Percentiles rank a stretch among this genome's conserved stretches.
Conservation (phyloP, 768 basidiomycete species). For the Rhodotorula diobovata region DNA sequence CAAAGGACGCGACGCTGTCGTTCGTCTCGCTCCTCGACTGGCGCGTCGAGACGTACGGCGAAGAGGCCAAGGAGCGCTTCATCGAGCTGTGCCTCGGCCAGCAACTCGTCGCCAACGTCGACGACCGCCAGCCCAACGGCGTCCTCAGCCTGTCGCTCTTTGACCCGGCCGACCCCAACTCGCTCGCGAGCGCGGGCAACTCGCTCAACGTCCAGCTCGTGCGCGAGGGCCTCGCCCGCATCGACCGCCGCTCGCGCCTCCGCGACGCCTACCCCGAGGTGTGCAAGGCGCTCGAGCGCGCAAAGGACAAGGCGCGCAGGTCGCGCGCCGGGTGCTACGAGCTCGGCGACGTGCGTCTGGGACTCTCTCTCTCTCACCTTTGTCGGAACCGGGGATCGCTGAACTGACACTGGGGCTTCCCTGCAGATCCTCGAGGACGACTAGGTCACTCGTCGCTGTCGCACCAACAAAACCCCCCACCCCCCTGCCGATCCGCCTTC, state of each 20-base stretch:
- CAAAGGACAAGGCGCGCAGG: conserved; percentile 63
- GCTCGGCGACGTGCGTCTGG: conserved; percentile 30
- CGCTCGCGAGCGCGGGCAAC: conserved; percentile 63
- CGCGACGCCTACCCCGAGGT: conserved; percentile 60
- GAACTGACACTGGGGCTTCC: not conserved
- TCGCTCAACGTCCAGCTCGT: conserved; percentile 86
- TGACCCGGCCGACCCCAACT: conserved; percentile 70
- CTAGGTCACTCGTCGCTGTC: not conserved
- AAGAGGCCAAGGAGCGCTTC: conserved; percentile 82
- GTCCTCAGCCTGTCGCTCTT: conserved; percentile 84
- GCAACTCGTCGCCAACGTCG: conserved; percentile 92
- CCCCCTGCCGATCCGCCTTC: conserved; percentile 8
- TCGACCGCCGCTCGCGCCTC: conserved; percentile 63
- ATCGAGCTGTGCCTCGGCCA: conserved; percentile 79
- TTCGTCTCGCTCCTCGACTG: conserved; percentile 77
- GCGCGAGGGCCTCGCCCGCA: conserved; percentile 74
- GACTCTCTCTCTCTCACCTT: too few relatives aligned
- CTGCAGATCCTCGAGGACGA: conserved; percentile 33
- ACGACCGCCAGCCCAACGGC: conserved; percentile 65
- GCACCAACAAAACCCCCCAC: too few relatives aligned
- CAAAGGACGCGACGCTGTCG: conserved; percentile 70
- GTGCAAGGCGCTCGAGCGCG: conserved; percentile 61
- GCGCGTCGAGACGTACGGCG: conserved; percentile 69
- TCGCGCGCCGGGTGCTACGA: conserved; percentile 39
- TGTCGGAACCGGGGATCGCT: not conserved